Conservation (phyloP, 306 rosid species). For the Quercus bicolor region DNA sequence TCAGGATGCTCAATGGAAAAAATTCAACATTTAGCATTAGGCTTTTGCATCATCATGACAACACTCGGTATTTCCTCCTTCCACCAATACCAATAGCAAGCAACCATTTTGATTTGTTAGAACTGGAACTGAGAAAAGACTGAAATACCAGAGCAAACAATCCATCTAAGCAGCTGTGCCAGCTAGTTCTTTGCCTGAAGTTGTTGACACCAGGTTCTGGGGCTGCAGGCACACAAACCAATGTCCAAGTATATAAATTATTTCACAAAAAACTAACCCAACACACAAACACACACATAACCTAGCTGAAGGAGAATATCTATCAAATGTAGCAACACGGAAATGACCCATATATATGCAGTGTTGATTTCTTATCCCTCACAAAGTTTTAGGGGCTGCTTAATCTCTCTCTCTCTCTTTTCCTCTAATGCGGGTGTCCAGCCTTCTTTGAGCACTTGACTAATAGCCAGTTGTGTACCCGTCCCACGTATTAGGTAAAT, state of each 20-base stretch:
- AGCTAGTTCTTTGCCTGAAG: slow-evolving; percentile 42
- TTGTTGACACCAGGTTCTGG: slow-evolving; percentile 37
- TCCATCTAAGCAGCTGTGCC: slow-evolving; percentile 35
- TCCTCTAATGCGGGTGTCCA: too few species aligned
- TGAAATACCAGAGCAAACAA: not conserved
- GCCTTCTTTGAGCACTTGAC: too few species aligned
- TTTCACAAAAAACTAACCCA: not conserved
- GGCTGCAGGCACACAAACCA: slow-evolving; percentile 42
- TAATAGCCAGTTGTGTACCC: too few species aligned
- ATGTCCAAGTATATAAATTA: not conserved
- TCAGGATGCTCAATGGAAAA: not conserved
- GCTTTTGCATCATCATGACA: not conserved
- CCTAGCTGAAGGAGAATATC: not conserved
- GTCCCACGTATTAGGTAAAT: too few species aligned
- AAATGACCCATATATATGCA: too few species aligned
- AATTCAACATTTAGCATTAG: not conserved
- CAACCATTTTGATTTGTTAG: not conserved
- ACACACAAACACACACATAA: not conserved
- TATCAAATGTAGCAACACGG: too few species aligned
- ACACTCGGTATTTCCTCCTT: not conserved
- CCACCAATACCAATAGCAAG: not conserved
- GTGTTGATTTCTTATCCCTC: too few species aligned
- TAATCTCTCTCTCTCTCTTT: too few species aligned
- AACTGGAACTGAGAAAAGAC: not conserved
- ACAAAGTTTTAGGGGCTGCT: too few species aligned